Conservation (phyloP, 2,329 filamentous ascomycete genomes). For the Neonectria hederae region DNA sequence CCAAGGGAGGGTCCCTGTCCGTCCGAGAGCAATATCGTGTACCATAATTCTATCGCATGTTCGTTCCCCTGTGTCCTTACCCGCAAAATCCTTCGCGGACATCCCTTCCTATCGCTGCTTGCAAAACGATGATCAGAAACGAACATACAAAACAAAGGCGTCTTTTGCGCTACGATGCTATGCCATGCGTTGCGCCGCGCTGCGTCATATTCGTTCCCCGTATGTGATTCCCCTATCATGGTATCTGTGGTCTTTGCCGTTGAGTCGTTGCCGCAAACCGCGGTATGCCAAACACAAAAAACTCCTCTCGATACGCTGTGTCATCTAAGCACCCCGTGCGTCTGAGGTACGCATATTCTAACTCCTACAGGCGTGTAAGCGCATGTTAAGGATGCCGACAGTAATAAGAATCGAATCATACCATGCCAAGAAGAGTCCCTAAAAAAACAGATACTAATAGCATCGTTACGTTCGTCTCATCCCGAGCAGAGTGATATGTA, state of each 20-base stretch:
- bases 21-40: slow-evolving; percentile 10
- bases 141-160: background rate
- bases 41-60: slow-evolving; percentile 17
- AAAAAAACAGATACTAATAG: slow-evolving; percentile 27
- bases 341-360: slow-evolving; percentile 16
- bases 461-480: slow-evolving; percentile 23
- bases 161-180: background rate
- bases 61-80: slow-evolving; percentile 7
- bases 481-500: slow-evolving; percentile 20
- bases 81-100: slow-evolving; percentile 1
- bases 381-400: slow-evolving; percentile 5
- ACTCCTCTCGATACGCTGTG: slow-evolving; percentile 25
- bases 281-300: slow-evolving; percentile 21
- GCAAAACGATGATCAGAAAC: slow-evolving; percentile 12
- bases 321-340: slow-evolving; percentile 16
- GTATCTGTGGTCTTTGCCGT: slow-evolving; percentile 23
- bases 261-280: slow-evolving; percentile 25
- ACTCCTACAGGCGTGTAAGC: slow-evolving; percentile 19
- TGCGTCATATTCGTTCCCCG: background rate
- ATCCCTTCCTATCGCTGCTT: slow-evolving; percentile 8
- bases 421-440: slow-evolving; percentile 30
- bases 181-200: slow-evolving; percentile 2
- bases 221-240: slow-evolving; percentile 9
- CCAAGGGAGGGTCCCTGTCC: slow-evolving; percentile 8
- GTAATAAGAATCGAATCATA: slow-evolving; percentile 21